These are phyloP conservation scores for Phialemonium atrogriseum DNA, from an alignment of 2,329 filamentous ascomycete species.

Conservation along the genomic window DNA sequence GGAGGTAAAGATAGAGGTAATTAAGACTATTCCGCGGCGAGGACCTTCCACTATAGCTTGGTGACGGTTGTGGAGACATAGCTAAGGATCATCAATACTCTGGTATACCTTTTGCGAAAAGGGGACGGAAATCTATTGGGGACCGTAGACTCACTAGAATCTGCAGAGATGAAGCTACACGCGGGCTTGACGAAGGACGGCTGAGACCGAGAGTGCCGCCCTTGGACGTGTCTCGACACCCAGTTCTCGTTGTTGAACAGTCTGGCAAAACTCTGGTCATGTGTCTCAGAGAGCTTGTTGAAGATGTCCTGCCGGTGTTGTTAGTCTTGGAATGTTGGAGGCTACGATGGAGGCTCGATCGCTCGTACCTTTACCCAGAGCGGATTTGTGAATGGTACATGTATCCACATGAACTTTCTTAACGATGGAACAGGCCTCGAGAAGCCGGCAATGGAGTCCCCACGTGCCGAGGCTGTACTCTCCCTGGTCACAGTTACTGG, in stretches of 20 bases:
- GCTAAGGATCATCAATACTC: too few species aligned
- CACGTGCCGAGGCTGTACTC: slow-evolving; percentile 10
- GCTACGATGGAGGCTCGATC: too few species aligned
- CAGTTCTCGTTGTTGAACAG: slow-evolving; percentile 33
- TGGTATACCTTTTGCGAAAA: too few species aligned
- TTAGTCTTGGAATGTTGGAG: slow-evolving; percentile 9
- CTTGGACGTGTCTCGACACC: slow-evolving; percentile 30
- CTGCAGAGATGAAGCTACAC: slow-evolving; percentile 25
- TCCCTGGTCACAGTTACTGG: slow-evolving; percentile 4
- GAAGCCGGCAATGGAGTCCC: slow-evolving; percentile 30
- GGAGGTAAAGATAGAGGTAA: slow-evolving; percentile 44
- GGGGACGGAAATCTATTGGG: too few species aligned
- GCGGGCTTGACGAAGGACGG: slow-evolving; percentile 29
- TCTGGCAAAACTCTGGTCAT: slow-evolving; percentile 26
- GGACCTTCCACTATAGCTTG: slow-evolving; percentile 6
- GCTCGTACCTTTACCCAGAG: slow-evolving; percentile 49
- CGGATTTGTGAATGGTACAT: slow-evolving; percentile 48
- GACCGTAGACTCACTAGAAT: slow-evolving; percentile 18
- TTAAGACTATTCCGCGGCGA: slow-evolving; percentile 7
- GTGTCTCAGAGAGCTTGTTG: slow-evolving; percentile 34
- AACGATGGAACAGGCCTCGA: slow-evolving; percentile 26
- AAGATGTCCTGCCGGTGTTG: slow-evolving; percentile 18
- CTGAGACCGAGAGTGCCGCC: slow-evolving; percentile 28
- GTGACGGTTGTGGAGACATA: slow-evolving; percentile 13
- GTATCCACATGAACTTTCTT: slow-evolving; percentile 50